These are phyloP conservation scores for Aspergillus pseudoglaucus DNA, from an alignment of 2,329 filamentous ascomycete genomes.

Conservation along the genomic window DNA sequence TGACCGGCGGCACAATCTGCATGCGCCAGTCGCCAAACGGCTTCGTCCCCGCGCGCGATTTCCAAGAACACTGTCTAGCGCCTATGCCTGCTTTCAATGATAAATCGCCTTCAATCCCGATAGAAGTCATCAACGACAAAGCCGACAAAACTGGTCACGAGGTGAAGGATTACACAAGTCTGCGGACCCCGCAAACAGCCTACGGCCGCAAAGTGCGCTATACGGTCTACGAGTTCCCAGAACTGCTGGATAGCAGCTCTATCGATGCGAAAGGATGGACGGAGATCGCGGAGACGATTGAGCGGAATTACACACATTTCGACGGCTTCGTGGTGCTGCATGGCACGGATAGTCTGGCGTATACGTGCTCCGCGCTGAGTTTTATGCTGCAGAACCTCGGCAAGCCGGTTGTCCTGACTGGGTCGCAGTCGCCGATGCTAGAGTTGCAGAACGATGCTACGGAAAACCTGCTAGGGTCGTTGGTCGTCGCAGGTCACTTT, in stretches of 20 bases:
- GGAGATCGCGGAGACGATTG: conserved; percentile 71
- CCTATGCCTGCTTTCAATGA: conserved; percentile 84
- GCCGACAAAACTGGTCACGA: conserved; percentile 33
- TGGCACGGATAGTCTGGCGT: conserved; percentile 82
- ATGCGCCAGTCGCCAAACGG: conserved; percentile 79
- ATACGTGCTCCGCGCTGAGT: conserved; percentile 81
- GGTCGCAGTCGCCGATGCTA: conserved; percentile 78
- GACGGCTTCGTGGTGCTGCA: conserved; percentile 89
- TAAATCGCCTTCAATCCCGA: conserved; percentile 50
- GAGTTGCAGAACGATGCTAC: conserved; percentile 85
- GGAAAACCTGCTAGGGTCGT: conserved; percentile 79
- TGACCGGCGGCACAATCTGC: conserved; percentile 77
- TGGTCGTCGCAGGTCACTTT: conserved; percentile 87
- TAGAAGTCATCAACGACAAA: conserved; percentile 50
- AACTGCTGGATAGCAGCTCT: conserved; percentile 80
- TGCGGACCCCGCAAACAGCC: conserved; percentile 72
- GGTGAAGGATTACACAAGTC: conserved; percentile 53
- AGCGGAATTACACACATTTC: conserved; percentile 78
- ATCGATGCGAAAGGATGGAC: conserved; percentile 84
- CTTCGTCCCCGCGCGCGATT: conserved; percentile 71
- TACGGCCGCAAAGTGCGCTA: conserved; percentile 79
- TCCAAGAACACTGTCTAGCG: conserved; percentile 74
- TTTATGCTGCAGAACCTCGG: conserved; percentile 90
- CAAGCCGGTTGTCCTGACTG: conserved; percentile 84
- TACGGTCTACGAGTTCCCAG: conserved; percentile 74